Evolutionary conservation across 2,329 filamentous ascomycete genomes (phyloP), one percentile per base, ranked within the genome.

Genomic region (Bipolaris sorokiniana): DNA sequence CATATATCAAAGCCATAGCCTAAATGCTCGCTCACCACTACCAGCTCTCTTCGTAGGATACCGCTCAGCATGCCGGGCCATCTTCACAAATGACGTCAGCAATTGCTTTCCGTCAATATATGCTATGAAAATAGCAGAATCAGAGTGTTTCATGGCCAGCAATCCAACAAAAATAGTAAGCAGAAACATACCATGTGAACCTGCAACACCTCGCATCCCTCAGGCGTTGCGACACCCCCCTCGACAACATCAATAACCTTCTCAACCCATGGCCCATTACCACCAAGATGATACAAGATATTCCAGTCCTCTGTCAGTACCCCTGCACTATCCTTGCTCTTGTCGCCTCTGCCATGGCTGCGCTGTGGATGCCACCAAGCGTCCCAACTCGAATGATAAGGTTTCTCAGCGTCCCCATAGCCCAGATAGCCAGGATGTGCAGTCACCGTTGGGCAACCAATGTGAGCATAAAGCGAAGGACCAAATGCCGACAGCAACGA

Each of bases 61-160:
- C 65, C 84, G 76, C 66, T 86, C 84, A 20, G 77, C 82, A 74
- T 87, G 84, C 38, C 84, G 79, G 18, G 84, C 82, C 76, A 86
- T 81, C 82, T 84, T 62, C 3, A 33, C 33, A 37, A 49, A 45
- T n/a, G 6, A 51, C 42, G 53, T 67, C 60, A 23, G 22, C 3
- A 23, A 23, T 5, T 23, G 22, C n/a, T n/a, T n/a, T n/a, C n/a
- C n/a, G n/a, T n/a, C n/a, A n/a, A n/a, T n/a, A n/a, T n/a, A n/a
- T n/a, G n/a, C n/a, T n/a, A n/a, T n/a, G n/a, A n/a, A n/a, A n/a
- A n/a, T n/a, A n/a, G n/a, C 22, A 23, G 22, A 6, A 23, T 23
- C 22, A 23, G 16, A 3, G 38, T 1, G 1, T 6, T 2, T 13
- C 6, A 16, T 20, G 10, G 3, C 15, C 6, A 15, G 2, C 15